A percentile compares a stretch with the other conserved stretches of the same genome.
Conservation (phyloP, 345 rosid genomes). For the Syzygium aromaticum region DNA sequence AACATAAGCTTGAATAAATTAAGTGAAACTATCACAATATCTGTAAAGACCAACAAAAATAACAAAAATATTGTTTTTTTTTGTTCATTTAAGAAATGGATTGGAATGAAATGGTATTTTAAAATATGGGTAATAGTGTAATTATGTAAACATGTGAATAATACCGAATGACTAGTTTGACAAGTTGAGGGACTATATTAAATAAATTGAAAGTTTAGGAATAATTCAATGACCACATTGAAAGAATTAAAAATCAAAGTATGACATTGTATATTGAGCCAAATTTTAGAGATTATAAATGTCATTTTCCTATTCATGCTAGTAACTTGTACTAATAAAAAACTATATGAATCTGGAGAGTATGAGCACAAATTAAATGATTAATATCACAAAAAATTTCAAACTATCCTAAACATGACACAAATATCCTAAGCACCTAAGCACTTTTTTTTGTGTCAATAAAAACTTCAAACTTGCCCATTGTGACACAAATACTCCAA, state of each 20-base stretch:
- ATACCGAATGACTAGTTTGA: rapidly evolving
- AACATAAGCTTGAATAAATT: not conserved
- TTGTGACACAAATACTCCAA: too few species aligned
- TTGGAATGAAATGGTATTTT: rapidly evolving
- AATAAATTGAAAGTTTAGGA: not conserved
- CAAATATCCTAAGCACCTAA: too few species aligned
- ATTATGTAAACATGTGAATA: not conserved
- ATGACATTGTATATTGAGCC: rapidly evolving
- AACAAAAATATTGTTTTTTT: not conserved
- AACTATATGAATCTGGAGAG: rapidly evolving
- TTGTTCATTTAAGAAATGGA: not conserved
- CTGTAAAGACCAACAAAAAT: rapidly evolving
- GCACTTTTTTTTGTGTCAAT: too few species aligned
- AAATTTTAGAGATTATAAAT: not conserved
- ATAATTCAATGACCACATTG: not conserved
- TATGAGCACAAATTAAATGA: not conserved
- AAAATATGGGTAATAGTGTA: not conserved
- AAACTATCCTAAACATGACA: too few species aligned
- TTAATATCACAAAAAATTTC: too few species aligned
- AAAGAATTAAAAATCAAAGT: rapidly evolving
- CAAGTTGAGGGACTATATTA: rapidly evolving
- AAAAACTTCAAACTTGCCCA: too few species aligned
- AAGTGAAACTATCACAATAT: not conserved
- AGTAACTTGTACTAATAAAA: not conserved
- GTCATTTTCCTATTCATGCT: not conserved